Evolutionary conservation across 2,329 filamentous ascomycete genomes (phyloP).

Genomic region (Epichloe coenophiala): DNA sequence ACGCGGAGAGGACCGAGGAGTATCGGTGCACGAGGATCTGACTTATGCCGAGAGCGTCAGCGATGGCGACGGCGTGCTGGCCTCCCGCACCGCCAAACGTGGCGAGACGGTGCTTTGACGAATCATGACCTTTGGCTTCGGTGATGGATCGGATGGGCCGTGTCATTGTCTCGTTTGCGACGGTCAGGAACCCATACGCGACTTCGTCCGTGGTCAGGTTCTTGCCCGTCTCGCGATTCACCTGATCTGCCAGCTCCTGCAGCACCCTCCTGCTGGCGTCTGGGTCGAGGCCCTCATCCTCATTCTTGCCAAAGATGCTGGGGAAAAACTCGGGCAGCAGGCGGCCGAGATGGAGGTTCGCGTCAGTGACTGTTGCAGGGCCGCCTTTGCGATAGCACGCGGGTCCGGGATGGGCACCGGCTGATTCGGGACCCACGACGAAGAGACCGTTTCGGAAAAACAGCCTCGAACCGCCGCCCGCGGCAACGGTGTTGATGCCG

Average conservation of each 20-base stretch:
- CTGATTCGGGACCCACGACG: slow-evolving; percentile 59
- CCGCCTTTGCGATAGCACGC: slow-evolving; percentile 63
- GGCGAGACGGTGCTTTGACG: slow-evolving; percentile 21
- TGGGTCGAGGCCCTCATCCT: slow-evolving; percentile 21
- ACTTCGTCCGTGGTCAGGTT: slow-evolving; percentile 21
- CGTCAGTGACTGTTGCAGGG: slow-evolving; percentile 58
- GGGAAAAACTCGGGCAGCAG: slow-evolving; percentile 51
- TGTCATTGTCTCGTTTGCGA: slow-evolving; percentile 24
- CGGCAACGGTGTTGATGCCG: slow-evolving; percentile 71
- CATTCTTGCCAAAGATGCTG: slow-evolving; percentile 33
- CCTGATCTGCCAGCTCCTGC: slow-evolving; percentile 24
- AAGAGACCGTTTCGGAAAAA: slow-evolving; percentile 63
- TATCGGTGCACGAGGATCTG: slow-evolving; percentile 30
- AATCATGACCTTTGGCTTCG: slow-evolving; percentile 22
- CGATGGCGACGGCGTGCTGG: slow-evolving; percentile 31
- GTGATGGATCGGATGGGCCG: slow-evolving; percentile 22
- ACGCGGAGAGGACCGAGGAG: slow-evolving; percentile 32
- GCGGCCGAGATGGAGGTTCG: slow-evolving; percentile 55
- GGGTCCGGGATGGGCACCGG: slow-evolving; percentile 56
- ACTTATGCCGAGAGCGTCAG: slow-evolving; percentile 27
- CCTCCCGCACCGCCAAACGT: slow-evolving; percentile 27
- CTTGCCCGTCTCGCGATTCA: slow-evolving; percentile 21
- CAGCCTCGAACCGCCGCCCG: slow-evolving; percentile 57
- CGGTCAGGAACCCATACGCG: slow-evolving; percentile 22
- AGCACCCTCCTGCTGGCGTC: slow-evolving; percentile 28